phyloP scores from a whole-genome alignment of 805 yeast species.

The Ogataea degrootiae region DNA sequence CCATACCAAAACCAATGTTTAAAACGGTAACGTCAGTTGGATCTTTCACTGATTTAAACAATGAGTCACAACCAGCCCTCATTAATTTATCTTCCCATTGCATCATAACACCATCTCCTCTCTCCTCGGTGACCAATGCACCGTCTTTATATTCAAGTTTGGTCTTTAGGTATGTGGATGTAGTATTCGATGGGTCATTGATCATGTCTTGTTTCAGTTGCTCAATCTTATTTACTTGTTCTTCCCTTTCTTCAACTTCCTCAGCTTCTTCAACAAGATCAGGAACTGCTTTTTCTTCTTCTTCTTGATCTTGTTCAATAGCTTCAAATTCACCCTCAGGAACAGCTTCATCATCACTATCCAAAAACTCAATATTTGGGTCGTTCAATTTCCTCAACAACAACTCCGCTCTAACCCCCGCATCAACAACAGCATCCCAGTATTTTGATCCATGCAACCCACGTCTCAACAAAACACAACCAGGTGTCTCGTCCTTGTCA shows the following conservation, averaged over 20 bases:
- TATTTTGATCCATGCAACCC: slow-evolving; percentile 34
- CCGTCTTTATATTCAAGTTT: slow-evolving; percentile 63
- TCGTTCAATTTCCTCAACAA: slow-evolving; percentile 68
- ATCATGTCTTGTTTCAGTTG: slow-evolving; percentile 16
- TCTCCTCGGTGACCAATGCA: slow-evolving; percentile 66
- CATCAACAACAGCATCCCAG: slow-evolving; percentile 59
- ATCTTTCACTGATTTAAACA: slow-evolving; percentile 45
- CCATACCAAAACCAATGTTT: slow-evolving; percentile 96
- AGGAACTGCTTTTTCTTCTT: slow-evolving; percentile 12
- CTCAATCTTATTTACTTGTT: neutral
- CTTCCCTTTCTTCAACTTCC: slow-evolving; percentile 8
- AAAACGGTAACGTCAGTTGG: slow-evolving; percentile 46
- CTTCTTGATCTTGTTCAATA: slow-evolving; percentile 17
- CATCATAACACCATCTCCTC: slow-evolving; percentile 95
- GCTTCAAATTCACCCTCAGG: slow-evolving; percentile 9
- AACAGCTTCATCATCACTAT: slow-evolving; percentile 31
- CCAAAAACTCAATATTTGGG: slow-evolving; percentile 54
- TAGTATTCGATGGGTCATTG: slow-evolving; percentile 60
- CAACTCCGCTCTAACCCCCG: slow-evolving; percentile 89
- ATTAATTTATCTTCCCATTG: slow-evolving; percentile 86
- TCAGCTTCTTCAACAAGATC: slow-evolving; percentile 12
- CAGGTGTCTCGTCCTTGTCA: slow-evolving; percentile 71
- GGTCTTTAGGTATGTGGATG: slow-evolving; percentile 58
- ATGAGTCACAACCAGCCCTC: slow-evolving; percentile 71
- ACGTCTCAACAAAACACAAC: slow-evolving; percentile 65